Conservation (phyloP, 768 basidiomycete genomes). For the Mycena albidolilacea region DNA sequence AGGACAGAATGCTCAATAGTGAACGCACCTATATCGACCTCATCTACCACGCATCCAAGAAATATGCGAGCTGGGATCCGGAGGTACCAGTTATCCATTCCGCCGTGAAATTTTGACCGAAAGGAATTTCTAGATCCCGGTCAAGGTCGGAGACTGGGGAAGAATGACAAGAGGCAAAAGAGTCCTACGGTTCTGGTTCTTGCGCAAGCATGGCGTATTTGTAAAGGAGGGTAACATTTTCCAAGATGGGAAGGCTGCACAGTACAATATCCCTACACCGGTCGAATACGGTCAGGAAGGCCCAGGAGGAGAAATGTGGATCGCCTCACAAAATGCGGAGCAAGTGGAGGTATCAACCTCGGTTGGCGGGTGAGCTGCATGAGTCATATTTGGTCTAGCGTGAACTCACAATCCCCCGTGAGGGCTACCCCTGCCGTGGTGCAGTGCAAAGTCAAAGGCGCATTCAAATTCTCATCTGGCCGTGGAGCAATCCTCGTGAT, state of each 20-base stretch:
- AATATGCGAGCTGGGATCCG: too few relatives aligned
- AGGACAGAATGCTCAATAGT: too few relatives aligned
- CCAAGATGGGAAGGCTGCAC: slow-evolving; percentile 44
- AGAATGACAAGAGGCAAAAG: slow-evolving; percentile 42
- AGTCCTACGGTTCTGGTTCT: slow-evolving; percentile 39
- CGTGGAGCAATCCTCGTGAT: slow-evolving; percentile 50
- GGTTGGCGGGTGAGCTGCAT: slow-evolving; percentile 10
- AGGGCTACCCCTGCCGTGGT: slow-evolving; percentile 37
- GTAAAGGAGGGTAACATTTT: slow-evolving; percentile 52
- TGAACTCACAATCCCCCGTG: background rate
- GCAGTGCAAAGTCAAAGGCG: slow-evolving; percentile 46
- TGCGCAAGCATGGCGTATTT: slow-evolving; percentile 45
- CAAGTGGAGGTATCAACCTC: slow-evolving; percentile 37
- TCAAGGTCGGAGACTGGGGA: slow-evolving; percentile 51
- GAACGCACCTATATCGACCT: too few relatives aligned
- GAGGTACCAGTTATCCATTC: too few relatives aligned
- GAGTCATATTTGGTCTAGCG: background rate
- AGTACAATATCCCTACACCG: slow-evolving; percentile 44
- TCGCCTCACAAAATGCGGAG: slow-evolving; percentile 46
- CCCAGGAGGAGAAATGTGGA: slow-evolving; percentile 46
- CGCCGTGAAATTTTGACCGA: too few relatives aligned
- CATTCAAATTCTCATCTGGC: slow-evolving; percentile 47
- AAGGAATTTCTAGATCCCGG: background rate
- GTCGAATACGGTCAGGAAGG: slow-evolving; percentile 35
- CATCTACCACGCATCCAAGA: too few relatives aligned